Percentiles rank a stretch among this genome's conserved stretches.
Conservation (phyloP, 2,329 filamentous ascomycete genomes). For the Remersonia thermophila region DNA sequence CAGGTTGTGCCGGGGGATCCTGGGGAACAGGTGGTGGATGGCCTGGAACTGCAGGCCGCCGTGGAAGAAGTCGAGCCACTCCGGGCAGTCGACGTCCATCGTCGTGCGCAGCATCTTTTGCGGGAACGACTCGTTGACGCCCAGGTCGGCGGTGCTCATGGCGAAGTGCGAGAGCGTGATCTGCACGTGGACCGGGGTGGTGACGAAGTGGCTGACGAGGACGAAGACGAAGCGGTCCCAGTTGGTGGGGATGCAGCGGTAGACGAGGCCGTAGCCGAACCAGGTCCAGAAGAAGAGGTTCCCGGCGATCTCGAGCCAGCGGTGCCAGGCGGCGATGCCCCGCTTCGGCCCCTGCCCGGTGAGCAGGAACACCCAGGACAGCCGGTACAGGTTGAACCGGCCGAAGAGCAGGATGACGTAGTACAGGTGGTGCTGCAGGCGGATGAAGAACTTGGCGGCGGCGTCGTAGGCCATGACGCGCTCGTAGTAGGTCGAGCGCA, state of each 20-base stretch:
- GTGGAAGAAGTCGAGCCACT: slow-evolving; percentile 82
- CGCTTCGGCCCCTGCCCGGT: slow-evolving; percentile 57
- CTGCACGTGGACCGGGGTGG: slow-evolving; percentile 73
- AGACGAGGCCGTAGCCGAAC: slow-evolving; percentile 75
- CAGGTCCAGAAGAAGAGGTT: slow-evolving; percentile 75
- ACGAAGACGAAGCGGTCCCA: slow-evolving; percentile 61
- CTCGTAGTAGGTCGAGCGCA: slow-evolving; percentile 75
- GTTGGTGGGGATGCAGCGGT: slow-evolving; percentile 56
- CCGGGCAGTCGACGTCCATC: slow-evolving; percentile 83
- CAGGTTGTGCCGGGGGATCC: slow-evolving; percentile 76
- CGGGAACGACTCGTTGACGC: slow-evolving; percentile 72
- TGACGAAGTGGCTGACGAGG: slow-evolving; percentile 67
- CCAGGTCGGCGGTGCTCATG: slow-evolving; percentile 82
- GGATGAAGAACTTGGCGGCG: slow-evolving; percentile 56
- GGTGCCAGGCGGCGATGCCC: slow-evolving; percentile 71
- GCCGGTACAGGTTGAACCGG: slow-evolving; percentile 74
- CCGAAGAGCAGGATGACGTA: slow-evolving; percentile 71
- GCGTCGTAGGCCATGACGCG: slow-evolving; percentile 66
- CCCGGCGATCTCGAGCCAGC: slow-evolving; percentile 65
- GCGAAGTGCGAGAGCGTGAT: slow-evolving; percentile 88
- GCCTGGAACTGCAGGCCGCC: slow-evolving; percentile 84
- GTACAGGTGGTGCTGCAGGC: slow-evolving; percentile 71
- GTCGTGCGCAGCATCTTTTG: slow-evolving; percentile 87
- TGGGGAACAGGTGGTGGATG: slow-evolving; percentile 74
- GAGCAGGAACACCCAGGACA: slow-evolving; percentile 69